Evolutionary conservation across 257 asterid species (phyloP).

Genomic region (Penstemon davidsonii): DNA sequence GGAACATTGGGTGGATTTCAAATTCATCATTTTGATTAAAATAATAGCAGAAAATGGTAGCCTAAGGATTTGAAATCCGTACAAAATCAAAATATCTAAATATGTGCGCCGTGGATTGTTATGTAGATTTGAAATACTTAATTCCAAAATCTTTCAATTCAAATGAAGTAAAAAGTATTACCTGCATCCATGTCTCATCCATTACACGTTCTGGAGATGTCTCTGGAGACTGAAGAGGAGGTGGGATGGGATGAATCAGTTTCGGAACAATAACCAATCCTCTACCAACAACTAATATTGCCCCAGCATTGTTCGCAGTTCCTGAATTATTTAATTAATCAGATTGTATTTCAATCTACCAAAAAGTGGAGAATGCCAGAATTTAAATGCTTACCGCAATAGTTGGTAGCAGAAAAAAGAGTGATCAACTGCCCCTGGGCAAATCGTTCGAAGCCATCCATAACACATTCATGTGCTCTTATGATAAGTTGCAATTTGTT

Average conservation of each 20-base stretch:
- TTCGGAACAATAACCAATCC: slow-evolving; percentile 92
- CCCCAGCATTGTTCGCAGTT: slow-evolving; percentile 98
- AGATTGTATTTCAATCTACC: slow-evolving; percentile 14
- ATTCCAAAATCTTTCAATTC: too few relatives aligned
- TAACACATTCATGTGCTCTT: slow-evolving; percentile 98
- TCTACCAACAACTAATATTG: slow-evolving; percentile 92
- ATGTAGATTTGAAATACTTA: too few relatives aligned
- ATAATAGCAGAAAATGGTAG: too few relatives aligned
- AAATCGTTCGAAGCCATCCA: slow-evolving; percentile 99
- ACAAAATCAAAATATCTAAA: too few relatives aligned
- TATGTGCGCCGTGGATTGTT: too few relatives aligned
- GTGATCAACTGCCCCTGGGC: slow-evolving; percentile 99
- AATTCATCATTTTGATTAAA: too few relatives aligned
- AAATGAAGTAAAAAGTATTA: slow-evolving; percentile 9
- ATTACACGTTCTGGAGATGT: slow-evolving; percentile 85
- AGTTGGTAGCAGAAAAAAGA: slow-evolving; percentile 97
- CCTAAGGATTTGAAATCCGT: too few relatives aligned
- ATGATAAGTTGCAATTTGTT: slow-evolving; percentile 88
- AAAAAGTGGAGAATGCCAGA: slow-evolving; percentile 15
- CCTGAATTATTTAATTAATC: slow-evolving; percentile 50
- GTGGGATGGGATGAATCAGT: slow-evolving; percentile 96
- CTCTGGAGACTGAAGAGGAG: slow-evolving; percentile 93
- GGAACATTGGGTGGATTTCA: too few relatives aligned
- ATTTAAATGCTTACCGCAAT: slow-evolving; percentile 71
- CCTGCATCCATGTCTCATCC: slow-evolving; percentile 99